A percentile compares a stretch with the other conserved stretches of the same genome.
Evolutionary conservation across 768 basidiomycete genomes (phyloP).

Genomic region (Chlorophyllum brunneum): DNA sequence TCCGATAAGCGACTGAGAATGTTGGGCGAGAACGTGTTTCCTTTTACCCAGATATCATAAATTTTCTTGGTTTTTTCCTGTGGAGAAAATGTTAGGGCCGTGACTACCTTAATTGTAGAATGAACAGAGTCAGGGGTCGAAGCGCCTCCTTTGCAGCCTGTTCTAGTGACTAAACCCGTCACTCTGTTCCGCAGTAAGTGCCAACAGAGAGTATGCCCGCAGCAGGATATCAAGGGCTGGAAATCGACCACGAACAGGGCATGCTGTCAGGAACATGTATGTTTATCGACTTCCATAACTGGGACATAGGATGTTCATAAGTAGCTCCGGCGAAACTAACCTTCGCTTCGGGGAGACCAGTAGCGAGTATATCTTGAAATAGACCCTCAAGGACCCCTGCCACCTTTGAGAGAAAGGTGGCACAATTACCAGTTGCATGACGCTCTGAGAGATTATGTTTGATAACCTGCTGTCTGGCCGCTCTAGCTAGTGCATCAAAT

Average conservation of each 20-base stretch:
- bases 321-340: constrained; percentile 51
- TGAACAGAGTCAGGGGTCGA: constrained; percentile 13
- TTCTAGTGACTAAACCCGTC: constrained; percentile 7
- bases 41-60: constrained; percentile 95
- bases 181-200: constrained; percentile 20
- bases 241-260: background rate
- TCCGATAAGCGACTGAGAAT: constrained; percentile 71
- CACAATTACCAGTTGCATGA: constrained; percentile 61
- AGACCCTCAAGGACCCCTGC: constrained; percentile 89
- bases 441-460: constrained; percentile 59
- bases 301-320: constrained; percentile 1
- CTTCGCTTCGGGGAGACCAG: constrained; percentile 71
- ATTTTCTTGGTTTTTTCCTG: constrained; percentile 98
- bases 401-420: constrained; percentile 84
- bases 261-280: background rate
- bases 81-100: constrained; percentile 41
- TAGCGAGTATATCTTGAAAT: constrained; percentile 76
- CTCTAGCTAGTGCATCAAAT: constrained; percentile 90
- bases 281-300: background rate
- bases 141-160: constrained; percentile 10
- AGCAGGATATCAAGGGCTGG: background rate
- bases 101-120: constrained; percentile 11
- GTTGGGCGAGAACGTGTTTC: constrained; percentile 78
- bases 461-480: constrained; percentile 62
- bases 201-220: background rate